A percentile compares a stretch with the other conserved stretches of the same genome.
Evolutionary conservation across 1,139 yeast genomes (phyloP).

Genomic region (Yarrowia galli): DNA sequence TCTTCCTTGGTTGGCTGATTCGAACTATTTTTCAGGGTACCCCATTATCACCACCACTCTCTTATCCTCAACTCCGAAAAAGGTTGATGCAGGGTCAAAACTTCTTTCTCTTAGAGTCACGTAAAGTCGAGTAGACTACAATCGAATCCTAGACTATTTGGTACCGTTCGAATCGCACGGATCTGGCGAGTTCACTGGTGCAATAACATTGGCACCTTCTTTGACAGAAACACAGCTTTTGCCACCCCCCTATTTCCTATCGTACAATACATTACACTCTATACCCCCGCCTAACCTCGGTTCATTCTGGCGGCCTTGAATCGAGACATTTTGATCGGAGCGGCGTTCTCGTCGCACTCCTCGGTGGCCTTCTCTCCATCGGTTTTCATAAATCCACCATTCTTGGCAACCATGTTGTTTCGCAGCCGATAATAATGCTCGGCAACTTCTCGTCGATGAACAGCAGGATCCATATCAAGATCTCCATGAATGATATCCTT

Average conservation of each 20-base stretch:
- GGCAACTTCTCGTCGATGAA: slow-evolving; percentile 54
- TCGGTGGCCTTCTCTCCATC: slow-evolving; percentile 66
- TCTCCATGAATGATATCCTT: slow-evolving; percentile 14
- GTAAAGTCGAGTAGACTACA: not conserved
- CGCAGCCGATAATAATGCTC: slow-evolving; percentile 66
- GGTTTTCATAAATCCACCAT: slow-evolving; percentile 59
- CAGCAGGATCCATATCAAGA: slow-evolving; percentile 38
- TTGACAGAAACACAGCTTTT: not conserved
- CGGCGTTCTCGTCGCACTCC: slow-evolving; percentile 73
- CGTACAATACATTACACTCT: slow-evolving; percentile 1
- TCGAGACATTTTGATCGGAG: slow-evolving; percentile 65
- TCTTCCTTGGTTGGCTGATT: too few relatives aligned
- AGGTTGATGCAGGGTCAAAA: slow-evolving; percentile 18
- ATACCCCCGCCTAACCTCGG: not conserved
- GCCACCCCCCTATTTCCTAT: not conserved
- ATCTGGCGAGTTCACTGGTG: too few relatives aligned
- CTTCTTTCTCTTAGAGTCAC: not conserved
- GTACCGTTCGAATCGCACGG: not conserved
- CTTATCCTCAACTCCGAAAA: too few relatives aligned
- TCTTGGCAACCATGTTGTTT: slow-evolving; percentile 58
- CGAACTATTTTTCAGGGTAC: too few relatives aligned
- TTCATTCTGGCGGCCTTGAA: slow-evolving; percentile 64
- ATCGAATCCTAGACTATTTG: not conserved
- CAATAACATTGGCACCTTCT: too few relatives aligned
- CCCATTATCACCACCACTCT: too few relatives aligned